Conservation (phyloP, 495 filamentous ascomycete species). For the Aspergillus sclerotioniger region DNA sequence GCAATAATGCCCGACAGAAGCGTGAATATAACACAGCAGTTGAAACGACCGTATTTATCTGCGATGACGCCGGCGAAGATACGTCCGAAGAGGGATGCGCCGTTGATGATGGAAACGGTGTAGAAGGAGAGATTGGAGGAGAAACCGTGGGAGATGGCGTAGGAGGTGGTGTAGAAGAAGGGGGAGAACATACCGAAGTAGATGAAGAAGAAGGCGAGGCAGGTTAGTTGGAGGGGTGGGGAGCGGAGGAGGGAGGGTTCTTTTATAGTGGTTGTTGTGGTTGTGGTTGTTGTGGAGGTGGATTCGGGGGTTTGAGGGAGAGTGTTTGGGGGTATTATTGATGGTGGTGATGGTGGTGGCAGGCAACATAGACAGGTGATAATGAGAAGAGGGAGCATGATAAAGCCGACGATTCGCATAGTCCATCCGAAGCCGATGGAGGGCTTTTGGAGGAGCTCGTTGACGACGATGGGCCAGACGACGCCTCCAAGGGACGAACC, state of each 20-base stretch:
- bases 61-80: slow-evolving; percentile 56
- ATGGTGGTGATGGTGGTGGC: slow-evolving; percentile 29
- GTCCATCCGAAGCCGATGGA: slow-evolving; percentile 49
- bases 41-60: slow-evolving; percentile 69
- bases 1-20: slow-evolving; percentile 52
- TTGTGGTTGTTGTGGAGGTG: background rate
- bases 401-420: slow-evolving; percentile 48
- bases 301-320: too few relatives aligned
- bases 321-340: background rate
- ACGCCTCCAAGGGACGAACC: slow-evolving; percentile 60
- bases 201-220: slow-evolving; percentile 41
- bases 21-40: slow-evolving; percentile 61
- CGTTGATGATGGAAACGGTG: slow-evolving; percentile 49
- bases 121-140: slow-evolving; percentile 39
- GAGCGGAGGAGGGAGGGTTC: slow-evolving; percentile 26
- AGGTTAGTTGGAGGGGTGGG: slow-evolving; percentile 44
- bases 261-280: slow-evolving; percentile 10
- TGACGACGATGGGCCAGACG: slow-evolving; percentile 45
- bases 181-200: slow-evolving; percentile 51
- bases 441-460: slow-evolving; percentile 29
- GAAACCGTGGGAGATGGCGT: slow-evolving; percentile 34
- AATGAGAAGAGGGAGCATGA: slow-evolving; percentile 53
- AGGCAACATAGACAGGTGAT: slow-evolving; percentile 45
- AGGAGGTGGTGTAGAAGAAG: slow-evolving; percentile 42
- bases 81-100: slow-evolving; percentile 41